Base-by-base conservation (phyloP, 2,329 filamentous ascomycete genomes). In the Emericellopsis cladophorae region DNA sequence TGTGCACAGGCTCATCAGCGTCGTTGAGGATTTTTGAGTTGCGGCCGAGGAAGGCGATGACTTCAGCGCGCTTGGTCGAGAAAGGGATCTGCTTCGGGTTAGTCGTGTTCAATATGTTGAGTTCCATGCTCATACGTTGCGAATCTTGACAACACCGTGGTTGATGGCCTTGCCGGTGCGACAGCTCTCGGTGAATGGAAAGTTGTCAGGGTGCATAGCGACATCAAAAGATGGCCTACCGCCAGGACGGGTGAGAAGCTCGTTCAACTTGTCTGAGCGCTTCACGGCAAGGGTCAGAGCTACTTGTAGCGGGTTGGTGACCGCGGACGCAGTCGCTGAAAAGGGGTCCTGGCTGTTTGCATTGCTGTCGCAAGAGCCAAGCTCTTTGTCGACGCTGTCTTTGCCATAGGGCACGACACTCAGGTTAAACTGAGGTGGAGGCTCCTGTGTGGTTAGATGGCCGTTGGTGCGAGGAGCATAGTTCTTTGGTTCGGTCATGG, bases 11-110 rank as follows among this genome's bases (percentile, higher is more conserved):
- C 49, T 77, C 74, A 6, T 72, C 62, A 2, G 51, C 53, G 44
- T 78, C 74, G 24, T 66, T 69, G 37, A 76, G 54, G 29, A 79
- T 65, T 42, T 65, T 68, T 18, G 72, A 67, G 48, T 72, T 76
- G 39, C 71, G 68, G 3, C 76, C 76, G 15, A 79, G 60, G 48
- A 79, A 74, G 2, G 74, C 74, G 40, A 76, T 61, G 15, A 80
- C 58, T 51, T 79, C 74, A 12, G 67, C 53, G 4, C 70, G 66
- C 21, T 61, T 70, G 37, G 70, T 67, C 14, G 59, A 57, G 46
- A 75, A 78, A 0, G 74, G 75, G 42, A 77, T 76, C 74, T 78
- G 31, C 2, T 26, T 10, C 5, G 9, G 23, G 21, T 29, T 7
- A 29, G 26, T 29, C 26, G 12, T 9, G 12, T 29, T 29, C 6